Percentiles rank a stretch among this genome's conserved stretches.
Conservation (phyloP, 2,329 filamentous ascomycete species). For the Alternaria novae-zelandiae region DNA sequence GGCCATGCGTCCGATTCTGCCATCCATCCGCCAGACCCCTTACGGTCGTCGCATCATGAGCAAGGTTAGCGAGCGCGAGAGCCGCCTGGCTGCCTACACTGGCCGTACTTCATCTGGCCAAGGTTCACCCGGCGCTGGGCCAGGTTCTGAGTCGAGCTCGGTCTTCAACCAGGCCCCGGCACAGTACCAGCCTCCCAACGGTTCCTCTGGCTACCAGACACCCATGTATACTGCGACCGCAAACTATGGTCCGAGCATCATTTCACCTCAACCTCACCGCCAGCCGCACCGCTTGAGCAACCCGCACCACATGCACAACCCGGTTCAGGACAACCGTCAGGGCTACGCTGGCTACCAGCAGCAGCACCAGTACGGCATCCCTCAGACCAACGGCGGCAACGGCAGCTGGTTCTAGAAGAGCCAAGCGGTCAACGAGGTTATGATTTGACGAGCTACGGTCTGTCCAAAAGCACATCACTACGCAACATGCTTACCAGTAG, state of each 20-base stretch:
- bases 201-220: conserved; percentile 27
- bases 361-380: conserved; percentile 47
- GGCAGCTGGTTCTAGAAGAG: conserved; percentile 12
- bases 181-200: conserved; percentile 5
- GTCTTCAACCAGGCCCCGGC: conserved; percentile 27
- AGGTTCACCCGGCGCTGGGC: conserved; percentile 38
- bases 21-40: conserved; percentile 85
- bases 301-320: conserved; percentile 45
- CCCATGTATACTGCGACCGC: conserved; percentile 46
- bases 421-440: conserved; percentile 51
- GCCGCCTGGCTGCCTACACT: conserved; percentile 40
- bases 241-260: conserved; percentile 46
- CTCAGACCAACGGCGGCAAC: conserved; percentile 10
- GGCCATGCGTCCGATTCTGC: conserved; percentile 81
- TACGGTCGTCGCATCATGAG: conserved; percentile 92
- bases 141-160: conserved; percentile 28
- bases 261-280: conserved; percentile 44
- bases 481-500: conserved; percentile 30
- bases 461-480: conserved; percentile 26
- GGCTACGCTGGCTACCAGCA: conserved; percentile 46
- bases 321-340: conserved; percentile 47
- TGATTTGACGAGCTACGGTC: conserved; percentile 59
- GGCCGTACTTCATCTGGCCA: conserved; percentile 32
- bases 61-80: conserved; percentile 73
- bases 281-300: conserved; percentile 47